Evolutionary conservation across 257 asterid genomes (phyloP), one percentile per base, ranked within the genome.

Genomic region (Capsicum chinense): DNA sequence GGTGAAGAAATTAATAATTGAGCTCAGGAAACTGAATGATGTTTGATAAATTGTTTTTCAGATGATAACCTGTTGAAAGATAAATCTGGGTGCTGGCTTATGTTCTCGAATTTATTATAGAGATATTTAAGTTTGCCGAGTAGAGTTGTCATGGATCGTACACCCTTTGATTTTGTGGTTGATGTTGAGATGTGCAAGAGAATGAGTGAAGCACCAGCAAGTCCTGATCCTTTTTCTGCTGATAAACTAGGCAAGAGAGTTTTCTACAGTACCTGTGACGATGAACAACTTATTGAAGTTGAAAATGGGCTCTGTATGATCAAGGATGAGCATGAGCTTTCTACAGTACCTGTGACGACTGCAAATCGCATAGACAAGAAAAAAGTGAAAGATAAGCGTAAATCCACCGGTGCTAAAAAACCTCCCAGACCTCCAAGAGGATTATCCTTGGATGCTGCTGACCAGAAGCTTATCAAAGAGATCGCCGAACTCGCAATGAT

Each of bases 361-460:
- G 56, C 16, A 16, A 69, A 69, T 69, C 0, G 19, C 14, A 60
- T 70, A 17, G 91, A 76, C 69, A 93, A 91, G 89, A 89, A 86
- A 76, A 19, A 3, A 88, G 87, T 87, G 78, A 92, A 90, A 83
- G 95, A 93, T 21, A 95, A 88, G 81, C 89, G 94, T 0, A 85
- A 86, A 39, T 87, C 95, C 1, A 37, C 67, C 66, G 86, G 95
- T 83, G 98, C 90, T 17, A 94, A 96, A 82, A 91, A 90, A 26
- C 96, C 94, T 39, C 95, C 93, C 5, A 97, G 98, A 0, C 99
- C 99, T 33, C 97, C 98, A 0, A 80, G 93, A 78, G 97, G 94
- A 13, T 86, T 91, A 59, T 92, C 95, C 3, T 59, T 96, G 16
- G 98, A 96, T 84, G 97, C 94, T 50, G 99, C 98, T 69, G 98